Percentiles rank a stretch among this genome's conserved stretches.
phyloP scores from a whole-genome alignment of 805 yeast genomes.

The Zygoascus flipseniorum region DNA sequence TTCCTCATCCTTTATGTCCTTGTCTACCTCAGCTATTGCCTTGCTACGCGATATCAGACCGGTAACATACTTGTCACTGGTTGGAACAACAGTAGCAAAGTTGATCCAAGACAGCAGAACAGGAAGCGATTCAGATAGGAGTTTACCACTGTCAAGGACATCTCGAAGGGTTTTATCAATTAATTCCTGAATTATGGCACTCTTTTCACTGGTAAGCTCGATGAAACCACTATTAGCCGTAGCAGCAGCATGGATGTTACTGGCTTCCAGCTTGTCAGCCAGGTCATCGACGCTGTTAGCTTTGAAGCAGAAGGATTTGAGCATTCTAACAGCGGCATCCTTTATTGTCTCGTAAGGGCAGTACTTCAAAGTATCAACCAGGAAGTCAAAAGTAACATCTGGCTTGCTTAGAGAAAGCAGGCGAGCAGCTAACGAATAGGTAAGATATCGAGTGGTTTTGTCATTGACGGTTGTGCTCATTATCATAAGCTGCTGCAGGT shows the following conservation, averaged over 20 bases:
- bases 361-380: conserved; percentile 52
- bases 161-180: conserved; percentile 22
- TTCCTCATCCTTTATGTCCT: background rate
- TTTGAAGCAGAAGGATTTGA: conserved; percentile 46
- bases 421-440: conserved; percentile 56
- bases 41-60: background rate
- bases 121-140: conserved; percentile 25
- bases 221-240: conserved; percentile 16
- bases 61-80: conserved; percentile 29
- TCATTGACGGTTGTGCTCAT: conserved; percentile 30
- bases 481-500: conserved; percentile 36
- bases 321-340: conserved; percentile 52
- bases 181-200: conserved; percentile 37
- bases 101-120: conserved; percentile 50
- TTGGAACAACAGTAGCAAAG: conserved; percentile 36
- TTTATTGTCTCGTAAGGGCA: conserved; percentile 61
- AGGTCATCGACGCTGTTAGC: conserved; percentile 6
- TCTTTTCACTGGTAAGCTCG: conserved; percentile 32
- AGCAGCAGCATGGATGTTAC: conserved; percentile 1
- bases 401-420: conserved; percentile 54
- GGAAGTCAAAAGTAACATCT: conserved; percentile 46
- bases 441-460: conserved; percentile 34
- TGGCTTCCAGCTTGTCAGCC: conserved; percentile 3
- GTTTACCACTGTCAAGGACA: conserved; percentile 12
- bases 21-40: background rate